Conservation (phyloP, 192 early-diverging fungal species). For the Coemansia aciculifera region DNA sequence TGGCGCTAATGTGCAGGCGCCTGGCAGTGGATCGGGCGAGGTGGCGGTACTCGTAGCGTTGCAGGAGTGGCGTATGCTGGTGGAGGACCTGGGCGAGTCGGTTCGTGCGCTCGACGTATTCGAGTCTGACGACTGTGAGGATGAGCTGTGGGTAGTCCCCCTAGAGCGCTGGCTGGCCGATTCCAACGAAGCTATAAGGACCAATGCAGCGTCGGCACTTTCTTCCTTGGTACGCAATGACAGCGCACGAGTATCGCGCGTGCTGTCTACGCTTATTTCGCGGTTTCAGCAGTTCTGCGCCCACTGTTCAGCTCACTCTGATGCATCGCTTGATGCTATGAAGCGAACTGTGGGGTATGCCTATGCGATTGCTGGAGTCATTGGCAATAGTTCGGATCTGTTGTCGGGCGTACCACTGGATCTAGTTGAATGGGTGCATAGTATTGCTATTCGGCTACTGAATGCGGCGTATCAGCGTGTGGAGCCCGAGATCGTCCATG, state of each 20-base stretch:
- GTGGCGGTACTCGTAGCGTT: slow-evolving; percentile 68
- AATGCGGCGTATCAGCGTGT: slow-evolving; percentile 51
- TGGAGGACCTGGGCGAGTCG: slow-evolving; percentile 71
- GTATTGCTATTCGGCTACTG: slow-evolving; percentile 73
- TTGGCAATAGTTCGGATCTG: slow-evolving; percentile 20
- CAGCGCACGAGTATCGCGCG: slow-evolving; percentile 55
- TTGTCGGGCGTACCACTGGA: slow-evolving; percentile 65
- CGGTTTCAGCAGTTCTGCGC: slow-evolving; percentile 72
- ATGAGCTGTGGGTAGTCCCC: slow-evolving; percentile 53
- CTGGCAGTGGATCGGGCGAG: slow-evolving; percentile 48
- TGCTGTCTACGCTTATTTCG: slow-evolving; percentile 66
- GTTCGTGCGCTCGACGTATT: not conserved
- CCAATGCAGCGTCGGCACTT: slow-evolving; percentile 70
- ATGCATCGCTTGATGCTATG: slow-evolving; percentile 40
- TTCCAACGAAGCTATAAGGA: slow-evolving; percentile 70
- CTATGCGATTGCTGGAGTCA: slow-evolving; percentile 63
- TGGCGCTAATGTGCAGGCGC: not conserved
- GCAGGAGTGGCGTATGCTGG: slow-evolving; percentile 69
- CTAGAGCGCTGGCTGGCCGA: slow-evolving; percentile 69
- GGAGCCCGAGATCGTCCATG: slow-evolving; percentile 21
- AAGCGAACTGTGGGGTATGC: slow-evolving; percentile 65
- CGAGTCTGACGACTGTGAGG: not conserved
- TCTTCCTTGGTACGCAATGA: slow-evolving; percentile 59
- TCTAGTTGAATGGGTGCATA: slow-evolving; percentile 73
- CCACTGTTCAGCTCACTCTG: slow-evolving; percentile 58